Evolutionary conservation across 177 flowering plant genomes (phyloP), one percentile per base, ranked within the genome.

Genomic region (Tripterygium wilfordii): DNA sequence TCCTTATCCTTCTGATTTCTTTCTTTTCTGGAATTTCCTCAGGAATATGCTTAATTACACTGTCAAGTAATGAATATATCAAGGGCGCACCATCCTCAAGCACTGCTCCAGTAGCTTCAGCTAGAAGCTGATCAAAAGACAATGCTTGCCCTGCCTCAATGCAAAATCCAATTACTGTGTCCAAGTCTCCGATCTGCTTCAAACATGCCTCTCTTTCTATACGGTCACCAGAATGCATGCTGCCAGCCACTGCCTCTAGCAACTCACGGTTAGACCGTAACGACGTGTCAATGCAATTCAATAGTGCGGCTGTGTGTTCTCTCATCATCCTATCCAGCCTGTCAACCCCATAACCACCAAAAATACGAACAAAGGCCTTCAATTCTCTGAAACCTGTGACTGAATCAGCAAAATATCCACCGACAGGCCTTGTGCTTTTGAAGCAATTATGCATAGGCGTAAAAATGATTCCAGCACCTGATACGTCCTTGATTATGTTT

Each of bases 311-410:
- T 16, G 82, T 81, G 60, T 89, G 96, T 53, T 89, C 97, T 67
- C 80, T 92, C 71, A 92, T 74, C 92, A 84, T 77, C 51, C 79
- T 61, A 57, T 85, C 85, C n/a, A 92, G 72, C 57, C 74, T 69
- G 73, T 92, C 99, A 29, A 85, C 96, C 45, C 99, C 99, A 68
- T 92, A 92, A 55, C 84, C 85, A 51, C 99, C 99, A 70, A 92
- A 92, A 15, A 82, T 63, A 15, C 86, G 88, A 46, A 71, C 79
- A 69, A 84, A 92, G 8, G 99, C 81, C 61, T 83, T 71, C 68
- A 92, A 38, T 63, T 92, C 97, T 58, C 67, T 63, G 15, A 74
- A 60, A 73, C 83, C 92, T 31, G 95, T 79, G 16, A 88, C 82
- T 16, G 99, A 82, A 59, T 92, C 96, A 2, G 96, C 92, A 74